Base-by-base conservation (phyloP, 345 rosid species). In the Aethionema arabicum region DNA sequence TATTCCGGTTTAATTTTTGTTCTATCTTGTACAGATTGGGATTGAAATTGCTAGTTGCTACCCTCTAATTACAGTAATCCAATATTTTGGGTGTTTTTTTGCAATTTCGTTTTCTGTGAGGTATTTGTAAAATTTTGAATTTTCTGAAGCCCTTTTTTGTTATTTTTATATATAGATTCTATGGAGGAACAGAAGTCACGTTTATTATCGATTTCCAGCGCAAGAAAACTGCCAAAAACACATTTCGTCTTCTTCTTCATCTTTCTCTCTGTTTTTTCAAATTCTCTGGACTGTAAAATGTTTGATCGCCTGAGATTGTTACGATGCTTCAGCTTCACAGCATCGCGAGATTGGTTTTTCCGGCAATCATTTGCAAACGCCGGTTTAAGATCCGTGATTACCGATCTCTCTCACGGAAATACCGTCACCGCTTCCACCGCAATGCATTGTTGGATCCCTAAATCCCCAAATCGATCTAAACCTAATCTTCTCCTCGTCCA, bases 381-480 rank as follows among this genome's bases (percentile, higher is more conserved):
- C 21, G 88, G 87, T 41, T 81, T 84, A 44, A 80, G 82, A 3
- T 76, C 83, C 16, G 67, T 63, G 5, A 67, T 68, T 0, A 76
- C 80, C 8, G 82, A 80, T 57, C 76, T 90, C 6, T 72, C 80
- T 2, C 82, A 85, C 7, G 85, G 86, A 8, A 42, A 71, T 31
- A 52, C 66, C 0, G 27, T 21, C 27, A 39, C 58, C 56, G 7
- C 75, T 14, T 58, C 70, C 6, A 90, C 90, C 5, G 59, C 72
- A 13, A 78, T 90, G 86, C 91, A 83, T 39, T 81, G 88, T 14
- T 90, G 95, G 95, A 76, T 82, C 30, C 97, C 95, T 7, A 80
- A 77, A 49, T 21, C 0, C 31, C 73, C 37, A 10, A 72, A 57
- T 4, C 47, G 13, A 12, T 63, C 76, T 0, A 80, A 66, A 62